Conservation (phyloP, 305 asterid species). For the Salvia sclarea region DNA sequence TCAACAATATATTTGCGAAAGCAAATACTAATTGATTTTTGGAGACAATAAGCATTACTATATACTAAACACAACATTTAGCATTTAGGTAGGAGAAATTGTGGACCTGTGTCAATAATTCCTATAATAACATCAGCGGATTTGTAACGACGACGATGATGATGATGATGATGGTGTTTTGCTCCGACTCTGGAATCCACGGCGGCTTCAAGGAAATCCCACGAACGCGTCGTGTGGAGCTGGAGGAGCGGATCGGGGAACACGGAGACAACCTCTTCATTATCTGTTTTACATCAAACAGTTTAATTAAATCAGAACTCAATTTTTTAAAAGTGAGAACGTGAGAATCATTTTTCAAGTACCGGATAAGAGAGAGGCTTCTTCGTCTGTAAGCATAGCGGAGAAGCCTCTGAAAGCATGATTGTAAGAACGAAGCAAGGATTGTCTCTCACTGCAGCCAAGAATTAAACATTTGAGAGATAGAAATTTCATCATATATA, state of each 20-base stretch:
- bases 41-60: too few relatives aligned
- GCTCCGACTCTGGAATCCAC: slow-evolving; percentile 42
- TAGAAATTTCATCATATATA: neutral
- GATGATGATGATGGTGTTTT: too few relatives aligned
- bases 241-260: slow-evolving; percentile 61
- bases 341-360: too few relatives aligned
- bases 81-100: too few relatives aligned
- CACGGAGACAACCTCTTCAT: slow-evolving; percentile 59
- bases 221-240: slow-evolving; percentile 75
- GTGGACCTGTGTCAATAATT: slow-evolving; percentile 78
- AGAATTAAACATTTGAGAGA: slow-evolving; percentile 6
- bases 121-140: slow-evolving; percentile 64
- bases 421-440: slow-evolving; percentile 44
- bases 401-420: slow-evolving; percentile 75
- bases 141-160: slow-evolving; percentile 30
- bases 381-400: slow-evolving; percentile 61
- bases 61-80: too few relatives aligned
- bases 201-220: slow-evolving; percentile 67
- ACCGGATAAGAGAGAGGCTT: slow-evolving; percentile 58
- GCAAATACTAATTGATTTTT: too few relatives aligned
- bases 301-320: neutral
- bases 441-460: slow-evolving; percentile 46
- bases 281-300: slow-evolving; percentile 38
- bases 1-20: too few relatives aligned
- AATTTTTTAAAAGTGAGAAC: too few relatives aligned